Base-by-base conservation (phyloP, 495 filamentous ascomycete genomes). In the Talaromyces borbonicus region DNA sequence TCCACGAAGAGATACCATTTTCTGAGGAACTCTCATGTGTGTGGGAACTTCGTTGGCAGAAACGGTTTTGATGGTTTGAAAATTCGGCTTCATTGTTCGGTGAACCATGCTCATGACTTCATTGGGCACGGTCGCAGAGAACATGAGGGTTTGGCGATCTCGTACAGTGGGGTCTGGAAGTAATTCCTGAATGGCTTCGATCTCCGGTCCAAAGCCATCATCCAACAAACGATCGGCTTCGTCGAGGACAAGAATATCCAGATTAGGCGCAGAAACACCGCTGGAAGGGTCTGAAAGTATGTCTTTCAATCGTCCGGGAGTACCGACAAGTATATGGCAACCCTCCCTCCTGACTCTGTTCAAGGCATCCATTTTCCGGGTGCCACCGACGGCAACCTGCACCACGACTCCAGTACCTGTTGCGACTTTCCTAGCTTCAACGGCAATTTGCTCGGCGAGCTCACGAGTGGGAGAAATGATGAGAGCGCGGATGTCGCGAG, bases 381-480 rank as follows among this genome's bases (percentile, higher is more conserved):
- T 89, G 14, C 92, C 92, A 57, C 92, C 92, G 8, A 97, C 92
- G 29, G 89, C 93, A 30, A 78, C 77, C 62, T 95, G 88, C 19
- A 94, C 82, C 15, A 81, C 62, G 25, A 98, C 60, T 5, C 79
- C 77, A 0, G 86, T 93, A 43, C 72, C 66, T 6, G 30, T 32
- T 3, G 75, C 73, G n/a, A 96, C 56, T 58, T 81, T 90, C 33
- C 50, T 64, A 2, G 92, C 89, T 58, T 98, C 92, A 0, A 65
- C 77, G 8, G 83, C 85, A 52, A 98, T 97, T 66, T 98, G 92
- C 60, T 95, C 87, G 3, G 92, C 92, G 50, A 98, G 73, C 65
- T 98, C 92, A 48, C 92, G 79, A 15, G 92, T 98, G 7, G 92
- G 92, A 0, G 93, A 97, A 49, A 98, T 79, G 57, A 98, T 81